A percentile compares a stretch with the other conserved stretches of the same genome.
Conservation (phyloP, 2,329 filamentous ascomycete genomes). For the Ophiostoma sp. region DNA sequence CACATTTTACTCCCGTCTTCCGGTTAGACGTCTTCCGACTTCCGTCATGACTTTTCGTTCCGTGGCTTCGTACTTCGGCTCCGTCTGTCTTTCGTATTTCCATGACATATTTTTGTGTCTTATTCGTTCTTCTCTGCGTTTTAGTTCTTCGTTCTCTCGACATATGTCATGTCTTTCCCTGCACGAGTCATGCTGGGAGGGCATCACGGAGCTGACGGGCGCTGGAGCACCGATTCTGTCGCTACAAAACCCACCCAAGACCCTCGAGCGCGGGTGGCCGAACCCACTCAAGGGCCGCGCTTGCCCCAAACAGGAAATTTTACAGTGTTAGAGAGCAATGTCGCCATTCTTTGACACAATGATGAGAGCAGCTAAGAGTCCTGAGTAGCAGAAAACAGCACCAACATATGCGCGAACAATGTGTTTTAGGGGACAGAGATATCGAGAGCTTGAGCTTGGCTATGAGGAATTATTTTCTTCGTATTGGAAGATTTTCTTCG, state of each 20-base stretch:
- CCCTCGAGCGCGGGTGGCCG: neutral
- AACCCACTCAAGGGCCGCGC: neutral
- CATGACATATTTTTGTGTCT: neutral
- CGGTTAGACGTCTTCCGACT: neutral
- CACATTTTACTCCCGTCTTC: neutral
- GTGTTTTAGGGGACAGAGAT: neutral
- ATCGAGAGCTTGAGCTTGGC: neutral
- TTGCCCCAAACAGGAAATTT: conserved; percentile 11
- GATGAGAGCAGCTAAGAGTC: neutral
- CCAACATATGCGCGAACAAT: neutral
- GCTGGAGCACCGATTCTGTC: neutral
- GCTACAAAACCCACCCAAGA: neutral
- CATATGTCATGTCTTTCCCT: neutral
- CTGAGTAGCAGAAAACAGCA: neutral
- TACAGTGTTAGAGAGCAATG: conserved; percentile 7
- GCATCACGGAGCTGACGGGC: neutral
- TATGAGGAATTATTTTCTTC: neutral
- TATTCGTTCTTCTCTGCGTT: neutral
- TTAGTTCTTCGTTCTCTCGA: neutral
- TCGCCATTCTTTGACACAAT: conserved; percentile 11
- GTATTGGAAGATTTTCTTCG: neutral
- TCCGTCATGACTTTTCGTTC: neutral
- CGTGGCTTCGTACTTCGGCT: neutral
- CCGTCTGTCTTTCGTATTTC: neutral
- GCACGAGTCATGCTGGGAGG: neutral